These are phyloP conservation scores for Astragalus glycyphyllos DNA, from an alignment of 306 rosid genomes.

Conservation along the genomic window DNA sequence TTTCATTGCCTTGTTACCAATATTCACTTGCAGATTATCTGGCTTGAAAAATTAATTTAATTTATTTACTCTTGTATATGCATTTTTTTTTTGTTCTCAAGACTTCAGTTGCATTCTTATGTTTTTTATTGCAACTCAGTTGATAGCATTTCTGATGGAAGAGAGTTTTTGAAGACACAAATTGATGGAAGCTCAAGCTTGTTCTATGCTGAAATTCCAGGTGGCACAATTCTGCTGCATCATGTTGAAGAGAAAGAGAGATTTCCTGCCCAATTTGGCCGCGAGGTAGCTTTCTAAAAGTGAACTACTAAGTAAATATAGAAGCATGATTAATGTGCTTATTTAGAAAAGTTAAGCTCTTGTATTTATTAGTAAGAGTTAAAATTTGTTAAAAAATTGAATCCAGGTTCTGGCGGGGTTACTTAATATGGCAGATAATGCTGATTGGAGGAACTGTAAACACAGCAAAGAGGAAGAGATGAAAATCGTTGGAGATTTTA, in stretches of 20 bases:
- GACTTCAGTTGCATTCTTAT: constrained; percentile 41
- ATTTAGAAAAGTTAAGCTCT: constrained; percentile 3
- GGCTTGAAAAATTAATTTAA: constrained; percentile 28
- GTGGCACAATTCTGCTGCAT: constrained; percentile 70
- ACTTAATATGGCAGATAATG: constrained; percentile 86
- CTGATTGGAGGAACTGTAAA: constrained; percentile 86
- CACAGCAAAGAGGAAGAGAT: constrained; percentile 81
- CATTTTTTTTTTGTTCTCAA: neutral
- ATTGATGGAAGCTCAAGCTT: constrained; percentile 67
- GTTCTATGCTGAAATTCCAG: constrained; percentile 86
- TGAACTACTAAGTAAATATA: constrained; percentile 8
- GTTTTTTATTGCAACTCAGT: constrained; percentile 58
- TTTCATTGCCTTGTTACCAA: constrained; percentile 35
- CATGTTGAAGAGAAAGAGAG: constrained; percentile 69
- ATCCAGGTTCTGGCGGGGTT: constrained; percentile 92
- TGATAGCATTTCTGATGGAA: constrained; percentile 66
- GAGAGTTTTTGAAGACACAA: constrained; percentile 72
- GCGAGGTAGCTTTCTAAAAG: constrained; percentile 70
- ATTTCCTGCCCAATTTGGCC: constrained; percentile 95
- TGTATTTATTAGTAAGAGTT: constrained; percentile 23
- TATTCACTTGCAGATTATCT: constrained; percentile 26
- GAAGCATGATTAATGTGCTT: constrained; percentile 5
- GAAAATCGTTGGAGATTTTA: constrained; percentile 70
- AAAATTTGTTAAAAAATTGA: constrained; percentile 36
- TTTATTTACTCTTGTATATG: constrained; percentile 29